Percentiles rank a stretch among this genome's conserved stretches.
phyloP scores from a whole-genome alignment of 2,329 filamentous ascomycete species.

The Sporothrix dimorphospora region DNA sequence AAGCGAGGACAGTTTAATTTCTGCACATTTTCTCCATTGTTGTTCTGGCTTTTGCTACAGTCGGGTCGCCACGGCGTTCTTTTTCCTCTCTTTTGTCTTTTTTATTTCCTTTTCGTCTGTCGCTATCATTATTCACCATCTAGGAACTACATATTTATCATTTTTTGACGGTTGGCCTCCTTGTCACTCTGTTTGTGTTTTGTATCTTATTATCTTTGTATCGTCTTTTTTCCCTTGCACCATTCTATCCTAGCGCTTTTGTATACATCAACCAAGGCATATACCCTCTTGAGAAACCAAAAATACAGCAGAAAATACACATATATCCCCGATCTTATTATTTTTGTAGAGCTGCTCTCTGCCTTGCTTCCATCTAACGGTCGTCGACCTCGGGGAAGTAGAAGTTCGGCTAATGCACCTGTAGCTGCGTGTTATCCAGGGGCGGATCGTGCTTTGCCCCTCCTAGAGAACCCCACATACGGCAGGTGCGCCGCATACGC shows the following conservation, averaged over 20 bases:
- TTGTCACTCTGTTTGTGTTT: background rate
- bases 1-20: background rate
- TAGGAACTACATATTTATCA: background rate
- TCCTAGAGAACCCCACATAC: background rate
- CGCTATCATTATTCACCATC: background rate
- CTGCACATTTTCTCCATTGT: background rate
- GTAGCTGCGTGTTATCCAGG: background rate
- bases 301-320: background rate
- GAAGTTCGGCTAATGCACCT: background rate
- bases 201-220: background rate
- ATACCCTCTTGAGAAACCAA: background rate
- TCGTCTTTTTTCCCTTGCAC: background rate
- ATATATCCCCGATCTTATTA: background rate
- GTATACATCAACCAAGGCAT: background rate
- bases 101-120: background rate
- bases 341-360: background rate
- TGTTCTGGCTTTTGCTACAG: background rate
- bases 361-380: background rate
- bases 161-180: background rate
- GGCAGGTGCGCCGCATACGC: background rate
- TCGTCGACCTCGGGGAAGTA: background rate
- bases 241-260: slow-evolving; percentile 6
- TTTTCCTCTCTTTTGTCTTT: background rate
- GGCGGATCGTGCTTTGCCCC: background rate
- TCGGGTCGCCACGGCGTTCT: slow-evolving; percentile 2